Evolutionary conservation across 768 basidiomycete genomes (phyloP).

Genomic region (Russula earlei): DNA sequence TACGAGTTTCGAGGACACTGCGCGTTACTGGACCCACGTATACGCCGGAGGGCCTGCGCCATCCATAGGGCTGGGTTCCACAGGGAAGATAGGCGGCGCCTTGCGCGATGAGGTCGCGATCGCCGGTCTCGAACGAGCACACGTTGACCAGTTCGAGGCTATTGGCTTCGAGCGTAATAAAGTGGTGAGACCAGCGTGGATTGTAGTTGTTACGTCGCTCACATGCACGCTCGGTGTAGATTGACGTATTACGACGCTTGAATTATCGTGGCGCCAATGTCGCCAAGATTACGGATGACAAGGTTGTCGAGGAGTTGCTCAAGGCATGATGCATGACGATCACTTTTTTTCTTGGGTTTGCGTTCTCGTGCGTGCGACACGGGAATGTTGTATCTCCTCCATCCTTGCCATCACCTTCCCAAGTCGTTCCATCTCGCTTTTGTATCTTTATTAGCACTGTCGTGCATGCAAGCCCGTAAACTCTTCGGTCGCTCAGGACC

Average conservation of each 20-base stretch:
- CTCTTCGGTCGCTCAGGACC: not conserved
- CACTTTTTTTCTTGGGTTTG: conserved; percentile 1
- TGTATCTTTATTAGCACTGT: conserved; percentile 16
- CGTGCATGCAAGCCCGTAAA: conserved; percentile 5
- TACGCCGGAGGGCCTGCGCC: conserved; percentile 69
- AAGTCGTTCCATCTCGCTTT: conserved; percentile 1
- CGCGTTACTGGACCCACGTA: conserved; percentile 86
- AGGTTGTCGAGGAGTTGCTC: conserved; percentile 77
- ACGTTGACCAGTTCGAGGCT: conserved; percentile 75
- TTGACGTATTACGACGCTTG: conserved; percentile 77
- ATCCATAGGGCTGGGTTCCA: conserved; percentile 18
- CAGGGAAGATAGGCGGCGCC: conserved; percentile 14
- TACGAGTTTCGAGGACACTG: conserved; percentile 82
- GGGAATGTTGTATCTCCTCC: conserved; percentile 3
- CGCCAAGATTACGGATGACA: conserved; percentile 70
- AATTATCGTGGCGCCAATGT: conserved; percentile 85
- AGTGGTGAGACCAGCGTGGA: conserved; percentile 43
- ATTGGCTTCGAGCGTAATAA: conserved; percentile 77
- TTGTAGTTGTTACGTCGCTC: not conserved
- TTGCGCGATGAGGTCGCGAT: conserved; percentile 44
- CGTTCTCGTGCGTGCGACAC: not conserved
- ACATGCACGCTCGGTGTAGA: conserved; percentile 34
- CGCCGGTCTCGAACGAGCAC: conserved; percentile 74
- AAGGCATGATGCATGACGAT: conserved; percentile 33
- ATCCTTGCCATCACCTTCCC: not conserved